Percentiles rank a stretch among this genome's conserved stretches.
Conservation (phyloP, 75 land plant genomes). For the Pinus tabuliformis region DNA sequence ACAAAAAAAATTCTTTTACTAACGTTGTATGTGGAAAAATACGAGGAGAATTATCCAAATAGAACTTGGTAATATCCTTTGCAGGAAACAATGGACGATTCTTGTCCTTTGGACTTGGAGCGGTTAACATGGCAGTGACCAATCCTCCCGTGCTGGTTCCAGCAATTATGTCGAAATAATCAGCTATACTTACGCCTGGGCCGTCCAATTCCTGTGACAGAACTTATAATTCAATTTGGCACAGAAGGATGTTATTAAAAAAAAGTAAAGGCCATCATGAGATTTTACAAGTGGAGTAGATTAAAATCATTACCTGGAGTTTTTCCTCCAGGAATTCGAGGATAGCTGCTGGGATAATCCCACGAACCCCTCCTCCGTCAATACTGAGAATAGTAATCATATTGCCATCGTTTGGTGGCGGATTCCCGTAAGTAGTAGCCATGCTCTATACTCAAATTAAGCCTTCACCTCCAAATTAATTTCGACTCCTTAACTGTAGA, state of each 20-base stretch:
- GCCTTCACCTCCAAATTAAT: too few species aligned
- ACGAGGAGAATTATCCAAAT: slow-evolving; percentile 20
- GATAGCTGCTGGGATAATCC: slow-evolving; percentile 14
- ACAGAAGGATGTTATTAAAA: too few species aligned
- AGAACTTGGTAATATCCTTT: slow-evolving; percentile 40
- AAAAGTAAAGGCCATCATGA: too few species aligned
- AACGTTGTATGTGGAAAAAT: slow-evolving; percentile 33
- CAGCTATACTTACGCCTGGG: slow-evolving; percentile 45
- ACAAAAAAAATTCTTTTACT: neutral
- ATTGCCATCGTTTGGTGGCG: neutral
- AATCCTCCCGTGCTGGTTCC: too few species aligned
- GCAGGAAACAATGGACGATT: slow-evolving; percentile 54
- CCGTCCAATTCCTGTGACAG: slow-evolving; percentile 49
- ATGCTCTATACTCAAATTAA: too few species aligned
- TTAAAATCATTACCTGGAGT: slow-evolving; percentile 7
- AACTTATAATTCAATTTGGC: neutral
- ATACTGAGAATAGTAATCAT: slow-evolving; percentile 19
- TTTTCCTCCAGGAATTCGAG: slow-evolving; percentile 14
- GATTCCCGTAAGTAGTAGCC: too few species aligned
- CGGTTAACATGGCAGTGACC: slow-evolving; percentile 52
- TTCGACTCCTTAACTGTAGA: too few species aligned
- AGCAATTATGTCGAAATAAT: slow-evolving; percentile 69
- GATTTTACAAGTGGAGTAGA: too few species aligned
- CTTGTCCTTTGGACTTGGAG: slow-evolving; percentile 37
- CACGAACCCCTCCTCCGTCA: slow-evolving; percentile 24